Evolutionary conservation across 805 yeast species (phyloP), one percentile per base, ranked within the genome.

Genomic region (Diddensiella santjacobensis): DNA sequence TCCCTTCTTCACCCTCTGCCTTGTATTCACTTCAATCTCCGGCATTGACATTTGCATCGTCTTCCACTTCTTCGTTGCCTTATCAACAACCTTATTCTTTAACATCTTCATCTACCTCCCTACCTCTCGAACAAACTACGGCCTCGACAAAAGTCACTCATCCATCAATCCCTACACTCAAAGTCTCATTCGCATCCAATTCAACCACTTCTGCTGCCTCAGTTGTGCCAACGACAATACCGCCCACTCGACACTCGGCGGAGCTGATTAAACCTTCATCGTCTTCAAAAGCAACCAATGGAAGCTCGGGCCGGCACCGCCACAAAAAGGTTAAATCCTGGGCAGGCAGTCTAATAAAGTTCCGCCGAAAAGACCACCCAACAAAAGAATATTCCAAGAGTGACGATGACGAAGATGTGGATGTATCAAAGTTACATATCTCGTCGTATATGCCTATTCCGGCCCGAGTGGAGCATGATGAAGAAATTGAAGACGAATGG

Each of bases 301-400:
- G 33, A 36, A 40, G 39, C 38, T 15, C 44, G 22, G 30, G 40
- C 29, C 31, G 31, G 13, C 31, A 17, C 48, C 45, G 57, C n/a
- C 71, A 68, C 53, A 54, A 60, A 17, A 64, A 68, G 54, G 57
- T 66, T 23, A 67, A 64, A 43, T 69, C 74, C 1, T 71, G 74
- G 74, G 69, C 73, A 6, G 66, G 67, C 39, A 53, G 58, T 6
- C 52, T 64, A 39, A 58, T 62, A 43, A 60, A 60, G 47, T 52
- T 62, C 45, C 54, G 56, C 22, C 49, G 49, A 18, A 22, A 47
- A 15, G 38, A 35, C 18, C 31, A 26, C 31, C 6, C 10, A 6
- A n/a, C 38, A 17, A 13, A 17, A 17, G 20, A 35, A 17, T 13
- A 13, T 17, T 24, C 22, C 48, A 45, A 30, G 49, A 45, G 22